These are phyloP conservation scores for Sporothrix protearum DNA, from an alignment of 2,329 filamentous ascomycete genomes.

Conservation along the genomic window DNA sequence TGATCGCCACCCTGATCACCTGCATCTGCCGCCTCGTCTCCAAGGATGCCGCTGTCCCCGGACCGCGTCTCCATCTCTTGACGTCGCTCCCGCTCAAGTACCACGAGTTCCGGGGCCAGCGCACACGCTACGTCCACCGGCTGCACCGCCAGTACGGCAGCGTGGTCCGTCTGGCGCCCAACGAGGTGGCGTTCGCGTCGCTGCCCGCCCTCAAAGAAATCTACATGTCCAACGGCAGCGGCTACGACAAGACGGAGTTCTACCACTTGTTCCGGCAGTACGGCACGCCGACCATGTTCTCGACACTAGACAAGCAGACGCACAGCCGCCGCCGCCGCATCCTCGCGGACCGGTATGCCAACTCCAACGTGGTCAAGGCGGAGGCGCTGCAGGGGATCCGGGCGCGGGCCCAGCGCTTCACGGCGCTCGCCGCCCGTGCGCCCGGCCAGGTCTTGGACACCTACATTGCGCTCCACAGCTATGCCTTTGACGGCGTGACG, in stretches of 20 bases:
- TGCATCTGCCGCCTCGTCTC: slow-evolving; percentile 32
- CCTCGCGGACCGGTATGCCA: slow-evolving; percentile 64
- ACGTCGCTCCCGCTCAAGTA: slow-evolving; percentile 52
- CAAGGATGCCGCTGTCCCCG: slow-evolving; percentile 44
- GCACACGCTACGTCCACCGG: slow-evolving; percentile 53
- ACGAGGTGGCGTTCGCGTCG: slow-evolving; percentile 58
- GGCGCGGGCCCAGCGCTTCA: slow-evolving; percentile 53
- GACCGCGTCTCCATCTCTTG: slow-evolving; percentile 47
- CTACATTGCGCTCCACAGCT: slow-evolving; percentile 58
- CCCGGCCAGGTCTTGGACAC: slow-evolving; percentile 51
- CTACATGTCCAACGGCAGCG: slow-evolving; percentile 58
- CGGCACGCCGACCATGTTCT: slow-evolving; percentile 56
- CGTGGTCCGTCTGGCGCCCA: slow-evolving; percentile 54
- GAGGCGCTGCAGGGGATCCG: slow-evolving; percentile 54
- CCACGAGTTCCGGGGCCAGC: slow-evolving; percentile 52
- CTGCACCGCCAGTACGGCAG: slow-evolving; percentile 56
- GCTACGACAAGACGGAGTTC: slow-evolving; percentile 63
- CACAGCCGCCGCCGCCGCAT: slow-evolving; percentile 61
- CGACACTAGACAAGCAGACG: slow-evolving; percentile 50
- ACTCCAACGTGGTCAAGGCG: slow-evolving; percentile 60
- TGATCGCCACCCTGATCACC: slow-evolving; percentile 16
- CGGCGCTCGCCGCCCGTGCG: slow-evolving; percentile 48
- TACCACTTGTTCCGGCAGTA: slow-evolving; percentile 59
- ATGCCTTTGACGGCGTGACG: slow-evolving; percentile 65
- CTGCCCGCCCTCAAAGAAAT: slow-evolving; percentile 57